Evolutionary conservation across 2,329 filamentous ascomycete species (phyloP), one percentile per base, ranked within the genome.

Genomic region (Trichoderma sp.): DNA sequence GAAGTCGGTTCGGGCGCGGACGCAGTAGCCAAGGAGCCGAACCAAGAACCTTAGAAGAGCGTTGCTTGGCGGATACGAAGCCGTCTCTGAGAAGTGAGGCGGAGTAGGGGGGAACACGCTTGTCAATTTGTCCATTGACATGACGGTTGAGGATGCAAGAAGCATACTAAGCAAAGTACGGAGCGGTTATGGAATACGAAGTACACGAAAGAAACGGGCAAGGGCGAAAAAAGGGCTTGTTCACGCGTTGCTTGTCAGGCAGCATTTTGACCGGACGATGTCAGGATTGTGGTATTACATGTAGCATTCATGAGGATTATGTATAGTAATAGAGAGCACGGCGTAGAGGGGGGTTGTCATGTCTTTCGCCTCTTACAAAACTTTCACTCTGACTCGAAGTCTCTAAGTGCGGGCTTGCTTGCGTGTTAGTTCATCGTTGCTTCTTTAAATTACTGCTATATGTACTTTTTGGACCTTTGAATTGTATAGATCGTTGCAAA

Each of bases 231-330:
- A 24, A 17, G 15, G 17, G 41, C 3, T n/a, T 30, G 50, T 34
- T 4, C 15, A 14, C 28, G 48, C 9, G 10, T 54, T 47, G 50
- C 39, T 19, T 45, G 14, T 34, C 21, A 47, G 28, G 26, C 47
- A 55, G 50, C 26, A 19, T 63, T 54, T 47, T 30, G 60, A 55
- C 34, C 15, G 54, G 50, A 55, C 39, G 60, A 63, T 28, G 39
- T 34, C 59, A 30, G 41, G 39, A 39, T 26, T n/a, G 28, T 28
- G 24, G 26, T 52, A 54, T 24, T 45, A 39, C 34, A 39, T 39
- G 34, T 39, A 51, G 59, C 39, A 19, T 43, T 55, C 44, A 44
- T 19, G 41, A 48, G 28, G 28, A 39, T 34, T 34, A 59, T 47
- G n/a, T 24, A 50, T 54, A 62, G 43, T 44, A 14, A 24, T 44